Conservation (phyloP, 805 yeast species). For the Brettanomyces anomalus region DNA sequence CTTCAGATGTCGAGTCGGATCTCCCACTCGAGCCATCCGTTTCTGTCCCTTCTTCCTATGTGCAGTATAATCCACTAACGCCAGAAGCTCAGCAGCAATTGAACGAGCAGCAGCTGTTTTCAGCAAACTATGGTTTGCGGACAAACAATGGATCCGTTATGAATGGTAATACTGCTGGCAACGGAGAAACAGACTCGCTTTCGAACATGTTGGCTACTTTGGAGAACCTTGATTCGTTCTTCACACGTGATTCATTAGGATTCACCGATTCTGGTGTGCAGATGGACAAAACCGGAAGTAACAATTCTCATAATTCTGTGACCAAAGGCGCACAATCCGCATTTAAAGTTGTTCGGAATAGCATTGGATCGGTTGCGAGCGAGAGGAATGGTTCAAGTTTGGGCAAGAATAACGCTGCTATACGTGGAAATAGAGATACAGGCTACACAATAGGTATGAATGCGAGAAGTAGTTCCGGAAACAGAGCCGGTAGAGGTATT, state of each 20-base stretch:
- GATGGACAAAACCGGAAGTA: constrained; percentile 6
- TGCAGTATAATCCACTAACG: constrained; percentile 23
- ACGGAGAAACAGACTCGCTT: constrained; percentile 58
- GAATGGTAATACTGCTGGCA: constrained; percentile 36
- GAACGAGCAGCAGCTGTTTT: constrained; percentile 25
- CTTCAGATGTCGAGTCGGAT: not conserved
- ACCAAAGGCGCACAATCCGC: not conserved
- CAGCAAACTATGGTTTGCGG: constrained; percentile 9
- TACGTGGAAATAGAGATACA: no score
- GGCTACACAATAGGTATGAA: not conserved
- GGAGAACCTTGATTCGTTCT: constrained; percentile 82
- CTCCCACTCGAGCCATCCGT: constrained; percentile 2
- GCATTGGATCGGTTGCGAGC: not conserved
- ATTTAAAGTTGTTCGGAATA: not conserved
- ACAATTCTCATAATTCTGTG: constrained; percentile 39
- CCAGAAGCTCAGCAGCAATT: constrained; percentile 18
- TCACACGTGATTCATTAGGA: constrained; percentile 49
- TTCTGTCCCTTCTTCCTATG: constrained; percentile 20
- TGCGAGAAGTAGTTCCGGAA: not conserved
- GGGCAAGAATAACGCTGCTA: no score
- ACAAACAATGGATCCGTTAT: no score
- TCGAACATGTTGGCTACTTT: constrained; percentile 90
- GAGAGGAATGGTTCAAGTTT: no score
- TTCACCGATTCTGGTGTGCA: constrained; percentile 13
- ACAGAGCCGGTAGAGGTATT: constrained; percentile 3